A percentile compares a stretch with the other conserved stretches of the same genome.
Conservation (phyloP, 371 early-diverging fungal species). For the Sporodiniella umbellata region DNA sequence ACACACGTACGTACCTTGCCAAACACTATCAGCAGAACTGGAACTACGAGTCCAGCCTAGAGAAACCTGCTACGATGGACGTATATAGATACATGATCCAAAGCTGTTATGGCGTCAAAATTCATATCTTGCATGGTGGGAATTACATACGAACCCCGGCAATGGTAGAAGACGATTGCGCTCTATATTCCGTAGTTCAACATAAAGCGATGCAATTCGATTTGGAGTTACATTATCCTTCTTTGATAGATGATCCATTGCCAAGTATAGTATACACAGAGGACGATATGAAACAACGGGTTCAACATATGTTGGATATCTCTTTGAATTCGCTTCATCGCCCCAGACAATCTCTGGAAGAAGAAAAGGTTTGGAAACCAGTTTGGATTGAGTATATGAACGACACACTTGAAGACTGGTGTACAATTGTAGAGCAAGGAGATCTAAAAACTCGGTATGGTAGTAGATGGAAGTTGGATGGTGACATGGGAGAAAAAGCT, state of each 20-base stretch:
- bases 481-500: slow-evolving; percentile 20
- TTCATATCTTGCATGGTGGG: slow-evolving; percentile 9
- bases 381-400: slow-evolving; percentile 30
- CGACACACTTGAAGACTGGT: slow-evolving; percentile 32
- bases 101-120: slow-evolving; percentile 28
- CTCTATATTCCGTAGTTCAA: slow-evolving; percentile 15
- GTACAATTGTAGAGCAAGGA: slow-evolving; percentile 4
- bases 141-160: slow-evolving; percentile 10
- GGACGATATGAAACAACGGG: slow-evolving; percentile 28
- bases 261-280: slow-evolving; percentile 27
- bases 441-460: slow-evolving; percentile 7
- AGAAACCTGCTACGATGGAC: not conserved
- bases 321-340: slow-evolving; percentile 14
- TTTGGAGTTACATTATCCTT: not conserved
- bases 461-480: slow-evolving; percentile 14
- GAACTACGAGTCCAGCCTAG: slow-evolving; percentile 1
- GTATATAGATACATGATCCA: slow-evolving; percentile 22
- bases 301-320: slow-evolving; percentile 22
- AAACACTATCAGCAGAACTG: slow-evolving; percentile 7
- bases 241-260: slow-evolving; percentile 18
- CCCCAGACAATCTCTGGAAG: slow-evolving; percentile 10
- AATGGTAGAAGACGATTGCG: slow-evolving; percentile 15
- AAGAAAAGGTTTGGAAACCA: slow-evolving; percentile 19
- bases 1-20: slow-evolving; percentile 16
- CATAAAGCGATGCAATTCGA: not conserved